Conservation (phyloP, 2,329 filamentous ascomycete species). For the Clarireedia homoeocarpa region DNA sequence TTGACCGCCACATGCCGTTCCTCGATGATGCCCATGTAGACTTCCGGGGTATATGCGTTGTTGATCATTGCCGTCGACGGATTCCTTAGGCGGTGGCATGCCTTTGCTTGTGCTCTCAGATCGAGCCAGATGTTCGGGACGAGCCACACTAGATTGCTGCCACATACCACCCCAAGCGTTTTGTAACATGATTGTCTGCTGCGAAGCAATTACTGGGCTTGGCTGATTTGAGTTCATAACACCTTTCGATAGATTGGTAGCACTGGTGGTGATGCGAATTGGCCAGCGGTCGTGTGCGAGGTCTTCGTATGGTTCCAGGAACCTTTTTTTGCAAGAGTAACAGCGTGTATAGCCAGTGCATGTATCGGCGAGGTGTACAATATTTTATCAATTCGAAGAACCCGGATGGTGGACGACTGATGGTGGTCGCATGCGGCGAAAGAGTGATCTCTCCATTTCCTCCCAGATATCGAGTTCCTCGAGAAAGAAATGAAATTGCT, state of each 20-base stretch:
- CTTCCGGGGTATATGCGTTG: slow-evolving; percentile 19
- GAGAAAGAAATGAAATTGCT: slow-evolving; percentile 25
- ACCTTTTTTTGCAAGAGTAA: too few species aligned
- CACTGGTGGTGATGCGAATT: too few species aligned
- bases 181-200: not conserved
- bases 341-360: not conserved
- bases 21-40: slow-evolving; percentile 19
- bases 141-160: not conserved
- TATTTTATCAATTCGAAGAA: not conserved
- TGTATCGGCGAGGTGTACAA: not conserved
- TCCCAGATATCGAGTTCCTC: slow-evolving; percentile 10
- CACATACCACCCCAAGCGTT: not conserved
- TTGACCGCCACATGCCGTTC: slow-evolving; percentile 27
- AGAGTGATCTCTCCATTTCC: not conserved
- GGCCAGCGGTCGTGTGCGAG: too few species aligned
- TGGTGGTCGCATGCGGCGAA: not conserved
- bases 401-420: not conserved
- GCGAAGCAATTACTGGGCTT: not conserved
- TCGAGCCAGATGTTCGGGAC: not conserved
- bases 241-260: too few species aligned
- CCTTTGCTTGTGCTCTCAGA: slow-evolving; percentile 3
- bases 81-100: slow-evolving; percentile 7
- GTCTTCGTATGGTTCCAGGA: too few species aligned
- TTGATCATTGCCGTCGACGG: slow-evolving; percentile 5
- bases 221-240: too few species aligned